phyloP scores from a whole-genome alignment of 2,329 filamentous ascomycete species.

The Ophiostoma montium region DNA sequence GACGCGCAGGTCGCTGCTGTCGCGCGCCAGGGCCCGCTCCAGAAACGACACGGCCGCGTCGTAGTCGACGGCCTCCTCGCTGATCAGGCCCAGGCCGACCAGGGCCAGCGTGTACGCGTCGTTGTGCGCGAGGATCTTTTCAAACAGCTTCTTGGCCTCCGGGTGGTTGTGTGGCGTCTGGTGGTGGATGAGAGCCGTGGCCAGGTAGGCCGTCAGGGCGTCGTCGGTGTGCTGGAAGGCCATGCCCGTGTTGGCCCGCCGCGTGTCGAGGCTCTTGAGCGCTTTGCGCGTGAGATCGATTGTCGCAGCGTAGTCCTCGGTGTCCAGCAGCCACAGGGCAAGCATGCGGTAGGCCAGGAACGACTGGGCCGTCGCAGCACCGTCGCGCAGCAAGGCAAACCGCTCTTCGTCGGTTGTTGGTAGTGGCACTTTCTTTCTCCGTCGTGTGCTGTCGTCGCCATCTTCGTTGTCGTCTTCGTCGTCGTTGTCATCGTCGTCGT shows the following conservation, averaged over 20 bases:
- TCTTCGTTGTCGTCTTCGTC: neutral
- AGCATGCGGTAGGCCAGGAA: conserved; percentile 72
- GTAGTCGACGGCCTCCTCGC: conserved; percentile 87
- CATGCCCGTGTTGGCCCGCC: conserved; percentile 54
- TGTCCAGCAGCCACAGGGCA: conserved; percentile 65
- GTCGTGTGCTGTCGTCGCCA: too few relatives aligned
- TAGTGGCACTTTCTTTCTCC: conserved; percentile 21
- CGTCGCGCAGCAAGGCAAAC: conserved; percentile 66
- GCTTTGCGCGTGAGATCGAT: conserved; percentile 70
- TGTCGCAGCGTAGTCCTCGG: conserved; percentile 74
- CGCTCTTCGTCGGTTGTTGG: conserved; percentile 64
- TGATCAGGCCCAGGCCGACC: conserved; percentile 80
- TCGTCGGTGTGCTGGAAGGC: conserved; percentile 56
- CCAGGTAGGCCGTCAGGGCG: conserved; percentile 62
- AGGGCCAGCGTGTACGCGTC: conserved; percentile 65
- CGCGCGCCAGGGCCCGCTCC: conserved; percentile 57
- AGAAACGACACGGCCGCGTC: conserved; percentile 69
- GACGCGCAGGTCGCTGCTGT: conserved; percentile 62
- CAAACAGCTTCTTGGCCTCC: conserved; percentile 77
- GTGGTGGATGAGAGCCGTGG: conserved; percentile 77
- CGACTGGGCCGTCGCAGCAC: conserved; percentile 53
- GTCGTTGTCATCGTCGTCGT: neutral
- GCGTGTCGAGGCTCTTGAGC: conserved; percentile 41
- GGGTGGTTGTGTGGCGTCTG: conserved; percentile 81
- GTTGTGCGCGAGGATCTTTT: conserved; percentile 64